These are phyloP conservation scores for Pseudocercospora ulei DNA, from an alignment of 2,329 filamentous ascomycete genomes.

Conservation along the genomic window DNA sequence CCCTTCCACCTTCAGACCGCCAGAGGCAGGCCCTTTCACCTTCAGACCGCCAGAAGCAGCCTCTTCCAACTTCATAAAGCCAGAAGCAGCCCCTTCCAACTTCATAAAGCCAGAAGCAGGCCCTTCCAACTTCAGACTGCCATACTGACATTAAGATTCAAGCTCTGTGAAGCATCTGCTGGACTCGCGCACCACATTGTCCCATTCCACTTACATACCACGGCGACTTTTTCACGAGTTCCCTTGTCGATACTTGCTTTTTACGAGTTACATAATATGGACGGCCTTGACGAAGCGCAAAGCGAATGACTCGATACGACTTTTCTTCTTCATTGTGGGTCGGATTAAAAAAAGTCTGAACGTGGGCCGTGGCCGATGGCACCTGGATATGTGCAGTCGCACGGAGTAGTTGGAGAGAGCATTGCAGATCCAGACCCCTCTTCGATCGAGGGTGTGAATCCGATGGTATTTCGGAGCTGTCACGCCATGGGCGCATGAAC, in stretches of 20 bases:
- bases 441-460: slow-evolving; percentile 3
- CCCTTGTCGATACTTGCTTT: slow-evolving; percentile 11
- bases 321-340: slow-evolving; percentile 6
- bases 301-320: slow-evolving; percentile 13
- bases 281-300: slow-evolving; percentile 12
- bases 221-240: slow-evolving; percentile 6
- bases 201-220: neutral
- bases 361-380: neutral
- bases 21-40: slow-evolving; percentile 20
- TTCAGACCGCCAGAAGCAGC: slow-evolving; percentile 19
- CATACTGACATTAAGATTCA: slow-evolving; percentile 5
- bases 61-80: too few relatives aligned
- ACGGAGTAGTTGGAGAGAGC: neutral
- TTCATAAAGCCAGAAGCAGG: too few relatives aligned
- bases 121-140: slow-evolving; percentile 15
- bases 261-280: slow-evolving; percentile 6
- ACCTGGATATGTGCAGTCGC: slow-evolving; percentile 4
- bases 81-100: too few relatives aligned
- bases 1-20: too few relatives aligned
- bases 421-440: slow-evolving; percentile 3
- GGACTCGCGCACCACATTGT: neutral
- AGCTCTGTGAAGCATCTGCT: neutral
- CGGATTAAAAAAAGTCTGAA: neutral
- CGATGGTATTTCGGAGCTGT: neutral
- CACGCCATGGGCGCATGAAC: neutral